phyloP scores from a whole-genome alignment of 805 yeast genomes.

The Allodekkera sacchari region DNA sequence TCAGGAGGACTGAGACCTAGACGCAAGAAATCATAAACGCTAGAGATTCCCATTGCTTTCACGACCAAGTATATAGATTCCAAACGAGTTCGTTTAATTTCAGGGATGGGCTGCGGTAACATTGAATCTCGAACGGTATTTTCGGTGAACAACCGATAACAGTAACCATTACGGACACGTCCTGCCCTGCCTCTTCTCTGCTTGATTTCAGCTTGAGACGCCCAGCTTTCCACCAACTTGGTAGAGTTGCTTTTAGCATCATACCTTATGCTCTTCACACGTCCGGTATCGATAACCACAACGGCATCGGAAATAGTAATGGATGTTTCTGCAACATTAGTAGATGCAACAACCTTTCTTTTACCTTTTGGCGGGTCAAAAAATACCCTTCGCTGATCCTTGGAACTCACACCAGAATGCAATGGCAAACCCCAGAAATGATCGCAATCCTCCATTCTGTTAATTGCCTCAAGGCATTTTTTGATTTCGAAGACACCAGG shows the following conservation, averaged over 20 bases:
- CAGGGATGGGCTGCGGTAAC: conserved; percentile 77
- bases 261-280: conserved; percentile 70
- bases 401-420: conserved; percentile 80
- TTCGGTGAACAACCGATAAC: conserved; percentile 71
- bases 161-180: conserved; percentile 75
- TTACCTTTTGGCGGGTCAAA: conserved; percentile 38
- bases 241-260: conserved; percentile 64
- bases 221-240: conserved; percentile 71
- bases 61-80: conserved; percentile 79
- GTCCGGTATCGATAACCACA: conserved; percentile 82
- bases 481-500: conserved; percentile 90
- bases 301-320: conserved; percentile 94
- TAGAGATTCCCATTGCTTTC: conserved; percentile 76
- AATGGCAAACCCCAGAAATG: conserved; percentile 54
- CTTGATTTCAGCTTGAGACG: conserved; percentile 79
- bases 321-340: conserved; percentile 96
- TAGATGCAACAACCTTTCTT: conserved; percentile 79
- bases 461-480: conserved; percentile 42
- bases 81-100: conserved; percentile 73
- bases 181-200: conserved; percentile 99
- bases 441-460: conserved; percentile 2
- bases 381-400: conserved; percentile 77
- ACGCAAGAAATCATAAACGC: conserved; percentile 61
- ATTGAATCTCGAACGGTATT: conserved; percentile 47
- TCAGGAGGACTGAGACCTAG: conserved; percentile 82